Conservation (phyloP, 768 basidiomycete species). For the Rubroboletus satanas region DNA sequence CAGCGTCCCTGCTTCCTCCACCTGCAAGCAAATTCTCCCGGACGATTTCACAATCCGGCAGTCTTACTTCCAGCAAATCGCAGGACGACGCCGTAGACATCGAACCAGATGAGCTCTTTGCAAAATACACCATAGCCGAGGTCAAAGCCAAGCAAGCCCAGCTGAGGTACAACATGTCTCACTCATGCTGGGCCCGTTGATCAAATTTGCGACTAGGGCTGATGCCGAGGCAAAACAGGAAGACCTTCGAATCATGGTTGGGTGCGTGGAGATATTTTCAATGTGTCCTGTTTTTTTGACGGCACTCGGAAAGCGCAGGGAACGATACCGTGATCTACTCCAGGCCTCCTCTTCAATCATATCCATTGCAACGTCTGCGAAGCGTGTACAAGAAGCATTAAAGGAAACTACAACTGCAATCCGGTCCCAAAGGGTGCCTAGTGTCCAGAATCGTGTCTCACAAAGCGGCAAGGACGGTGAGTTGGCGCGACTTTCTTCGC, state of each 20-base stretch:
- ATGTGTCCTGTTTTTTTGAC: conserved; percentile 23
- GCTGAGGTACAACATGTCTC: conserved; percentile 47
- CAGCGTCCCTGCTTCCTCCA: conserved; percentile 4
- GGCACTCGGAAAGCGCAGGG: conserved; percentile 62
- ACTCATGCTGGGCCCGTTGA: background rate
- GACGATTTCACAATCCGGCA: conserved; percentile 10
- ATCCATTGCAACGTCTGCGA: conserved; percentile 65
- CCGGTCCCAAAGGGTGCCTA: conserved; percentile 43
- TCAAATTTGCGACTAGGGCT: conserved; percentile 38
- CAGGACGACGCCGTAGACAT: conserved; percentile 28
- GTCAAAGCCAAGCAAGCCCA: conserved; percentile 65
- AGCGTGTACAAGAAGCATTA: conserved; percentile 58
- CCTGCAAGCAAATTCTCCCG: conserved; percentile 4
- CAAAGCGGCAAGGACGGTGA: conserved; percentile 41
- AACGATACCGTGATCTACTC: conserved; percentile 84
- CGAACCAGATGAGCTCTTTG: conserved; percentile 73
- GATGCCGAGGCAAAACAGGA: conserved; percentile 88
- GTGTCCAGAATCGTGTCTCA: conserved; percentile 40
- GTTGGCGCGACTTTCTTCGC: conserved; percentile 8
- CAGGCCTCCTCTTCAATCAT: conserved; percentile 86
- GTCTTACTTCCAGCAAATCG: conserved; percentile 11
- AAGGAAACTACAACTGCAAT: conserved; percentile 59
- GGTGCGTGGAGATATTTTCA: conserved; percentile 52
- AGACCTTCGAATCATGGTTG: conserved; percentile 86
- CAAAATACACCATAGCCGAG: conserved; percentile 65